These are phyloP conservation scores for Geotrichum citri-aurantii DNA, from an alignment of 1,139 yeast species.

Conservation along the genomic window DNA sequence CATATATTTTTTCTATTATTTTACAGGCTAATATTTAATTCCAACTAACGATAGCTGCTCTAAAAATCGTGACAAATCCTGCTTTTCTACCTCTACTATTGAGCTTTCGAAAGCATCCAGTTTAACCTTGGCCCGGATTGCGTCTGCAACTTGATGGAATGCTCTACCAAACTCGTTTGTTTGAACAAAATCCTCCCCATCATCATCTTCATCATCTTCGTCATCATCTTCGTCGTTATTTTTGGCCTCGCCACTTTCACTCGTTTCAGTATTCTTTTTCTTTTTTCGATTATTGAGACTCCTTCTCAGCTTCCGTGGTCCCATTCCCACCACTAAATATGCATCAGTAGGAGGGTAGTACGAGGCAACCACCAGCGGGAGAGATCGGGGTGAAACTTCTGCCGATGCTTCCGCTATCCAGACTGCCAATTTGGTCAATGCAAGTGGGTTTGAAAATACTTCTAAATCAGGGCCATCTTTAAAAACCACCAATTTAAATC, in stretches of 20 bases:
- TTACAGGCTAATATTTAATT: constrained; percentile 10
- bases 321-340: constrained; percentile 83
- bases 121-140: constrained; percentile 81
- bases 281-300: constrained; percentile 24
- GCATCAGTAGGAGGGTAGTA: constrained; percentile 70
- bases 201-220: constrained; percentile 26
- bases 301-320: constrained; percentile 67
- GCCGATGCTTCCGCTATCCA: constrained; percentile 92
- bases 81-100: constrained; percentile 81
- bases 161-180: constrained; percentile 81
- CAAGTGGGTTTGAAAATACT: constrained; percentile 77
- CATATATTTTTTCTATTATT: neutral
- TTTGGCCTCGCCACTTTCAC: constrained; percentile 1
- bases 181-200: constrained; percentile 36
- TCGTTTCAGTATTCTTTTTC: constrained; percentile 13
- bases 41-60: constrained; percentile 55
- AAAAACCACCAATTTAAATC: constrained; percentile 80
- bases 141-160: constrained; percentile 76
- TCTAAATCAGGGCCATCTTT: constrained; percentile 83
- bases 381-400: constrained; percentile 60
- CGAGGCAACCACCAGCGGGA: constrained; percentile 87
- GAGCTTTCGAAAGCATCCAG: constrained; percentile 94
- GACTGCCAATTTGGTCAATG: constrained; percentile 73
- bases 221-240: constrained; percentile 30
- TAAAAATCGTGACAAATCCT: constrained; percentile 80